Conservation (phyloP, 2,329 filamentous ascomycete species). For the Venturia oleaginea region DNA sequence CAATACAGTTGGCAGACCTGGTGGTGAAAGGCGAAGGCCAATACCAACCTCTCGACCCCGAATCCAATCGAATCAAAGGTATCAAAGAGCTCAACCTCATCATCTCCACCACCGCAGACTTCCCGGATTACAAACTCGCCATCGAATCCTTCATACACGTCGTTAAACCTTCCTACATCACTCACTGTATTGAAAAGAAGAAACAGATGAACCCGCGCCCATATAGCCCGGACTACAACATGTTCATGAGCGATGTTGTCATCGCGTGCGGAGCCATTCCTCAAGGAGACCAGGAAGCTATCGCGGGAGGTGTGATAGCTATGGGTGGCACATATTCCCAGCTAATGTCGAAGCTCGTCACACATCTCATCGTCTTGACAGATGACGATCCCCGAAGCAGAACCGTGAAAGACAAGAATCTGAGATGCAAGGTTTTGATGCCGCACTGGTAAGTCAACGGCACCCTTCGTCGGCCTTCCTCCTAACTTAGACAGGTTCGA, state of each 20-base stretch:
- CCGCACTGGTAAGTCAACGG: constrained; percentile 66
- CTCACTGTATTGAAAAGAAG: constrained; percentile 56
- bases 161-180: constrained; percentile 74
- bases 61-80: constrained; percentile 30
- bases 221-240: constrained; percentile 80
- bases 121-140: constrained; percentile 72
- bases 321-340: constrained; percentile 76
- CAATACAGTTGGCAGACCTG: constrained; percentile 34
- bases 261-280: constrained; percentile 80
- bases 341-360: constrained; percentile 63
- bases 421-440: constrained; percentile 73
- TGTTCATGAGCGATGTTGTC: constrained; percentile 80
- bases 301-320: constrained; percentile 79
- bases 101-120: constrained; percentile 74
- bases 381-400: constrained; percentile 65
- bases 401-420: constrained; percentile 52
- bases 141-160: constrained; percentile 74
- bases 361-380: constrained; percentile 78
- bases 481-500: constrained; percentile 62
- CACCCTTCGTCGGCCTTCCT: neutral
- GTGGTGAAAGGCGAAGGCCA: constrained; percentile 42
- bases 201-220: constrained; percentile 70
- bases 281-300: constrained; percentile 78
- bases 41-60: constrained; percentile 31
- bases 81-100: constrained; percentile 47